Evolutionary conservation across 306 rosid genomes (phyloP), one percentile per base, ranked within the genome.

Genomic region (Sindora glabra): DNA sequence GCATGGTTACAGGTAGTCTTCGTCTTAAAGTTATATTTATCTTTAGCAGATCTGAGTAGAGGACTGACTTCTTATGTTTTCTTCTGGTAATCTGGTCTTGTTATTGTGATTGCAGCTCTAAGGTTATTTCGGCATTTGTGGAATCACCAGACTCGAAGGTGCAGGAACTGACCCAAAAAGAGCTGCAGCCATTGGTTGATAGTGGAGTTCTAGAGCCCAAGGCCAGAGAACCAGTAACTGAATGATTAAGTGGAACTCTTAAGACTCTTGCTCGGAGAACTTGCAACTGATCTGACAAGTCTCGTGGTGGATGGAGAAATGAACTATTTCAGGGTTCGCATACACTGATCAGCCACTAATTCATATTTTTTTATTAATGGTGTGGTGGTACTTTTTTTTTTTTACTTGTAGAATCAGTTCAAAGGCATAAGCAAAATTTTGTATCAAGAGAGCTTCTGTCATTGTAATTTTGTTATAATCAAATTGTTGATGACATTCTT

Each of bases 111-210:
- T 76, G 86, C 83, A 92, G 99, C 66, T 73, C 78, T 46, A 92
- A 86, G 86, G 86, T 89, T 62, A 63, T 92, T 59, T 74, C 79
- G 44, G 99, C 96, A 32, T 92, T 76, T 74, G 45, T 80, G 75
- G 96, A 82, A 69, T 92, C 96, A 32, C 62, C 89, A 15, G 82
- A 89, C 50, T 66, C 78, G 1, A 59, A 67, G 30, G 77, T 92
- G 39, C 78, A 55, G 26, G 52, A 71, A 40, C 81, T 78, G 55
- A 90, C 81, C 2, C 69, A 65, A 37, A 59, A 73, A 22, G 96
- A 92, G 82, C 59, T 92, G 72, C 85, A 92, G 72, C 79, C 79
- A 24, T 68, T 92, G 72, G 61, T 88, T 59, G 95, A 76, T 63
- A 58, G 50, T 13, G 99, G 90, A 17, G 9, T 61, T 33, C 80